Base-by-base conservation (phyloP, 805 yeast genomes). In the Candida corydali region DNA sequence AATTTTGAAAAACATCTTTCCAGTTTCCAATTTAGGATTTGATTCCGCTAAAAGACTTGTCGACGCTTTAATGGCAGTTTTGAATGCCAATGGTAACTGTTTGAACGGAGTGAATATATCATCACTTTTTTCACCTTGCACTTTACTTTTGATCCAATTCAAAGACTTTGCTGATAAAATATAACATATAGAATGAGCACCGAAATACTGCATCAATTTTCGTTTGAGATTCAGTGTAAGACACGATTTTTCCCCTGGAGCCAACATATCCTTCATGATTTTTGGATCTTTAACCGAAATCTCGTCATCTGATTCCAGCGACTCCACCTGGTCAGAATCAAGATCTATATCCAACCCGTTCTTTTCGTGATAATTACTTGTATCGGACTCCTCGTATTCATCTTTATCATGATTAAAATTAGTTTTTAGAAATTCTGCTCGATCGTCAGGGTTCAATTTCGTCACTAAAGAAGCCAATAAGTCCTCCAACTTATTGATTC, bases 141-240 rank as follows among this genome's bases (percentile, higher is more conserved):
- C 37, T 26, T 47, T 48, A 5, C 39, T 40, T 20, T 45, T 46
- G 35, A 65, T 49, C 61, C 63, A 63, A 18, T 36, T 39, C 35
- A 62, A 31, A 15, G 60, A 54, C 31, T 51, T 51, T 20, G 51
- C 55, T 3, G 67, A 59, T 23, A 65, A 50, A 4, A 61, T 45
- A 22, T 56, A 49, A 43, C 51, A 45, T 17, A 59, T 43, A 11
- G 65, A 58, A 34, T 59, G 66, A 8, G 41, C 31, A 3, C 51
- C 52, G 22, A 44, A 43, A 16, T 33, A 42, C 12, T 32, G 37
- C 22, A 32, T 28, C 22, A 41, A 19, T 25, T 36, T 31, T 19
- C 22, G 25, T 18, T 38, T 38, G 3, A 34, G 8, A 26, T 29
- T 14, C 9, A 14, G n/a, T 6, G 38, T 33, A 12, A 29, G 11